A percentile compares a stretch with the other conserved stretches of the same genome.
These are phyloP conservation scores for Boletus sp. DNA, from an alignment of 1,284 basidiomycete genomes.

Conservation along the genomic window DNA sequence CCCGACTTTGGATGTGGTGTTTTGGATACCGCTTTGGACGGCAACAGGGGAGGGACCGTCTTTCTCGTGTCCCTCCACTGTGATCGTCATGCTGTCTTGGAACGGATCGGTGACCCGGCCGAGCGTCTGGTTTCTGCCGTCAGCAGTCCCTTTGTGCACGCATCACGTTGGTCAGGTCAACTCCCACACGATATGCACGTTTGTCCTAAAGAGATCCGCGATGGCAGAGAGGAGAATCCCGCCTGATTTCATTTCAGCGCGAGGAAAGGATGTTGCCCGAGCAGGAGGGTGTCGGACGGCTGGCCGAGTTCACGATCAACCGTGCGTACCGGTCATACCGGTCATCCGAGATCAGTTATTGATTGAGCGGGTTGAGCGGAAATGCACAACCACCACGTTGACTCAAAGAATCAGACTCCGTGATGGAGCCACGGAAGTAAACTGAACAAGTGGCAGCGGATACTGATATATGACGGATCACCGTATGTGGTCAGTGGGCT, in stretches of 20 bases:
- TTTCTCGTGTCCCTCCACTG: conserved; percentile 11
- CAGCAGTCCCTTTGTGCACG: not conserved
- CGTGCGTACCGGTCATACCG: conserved; percentile 7
- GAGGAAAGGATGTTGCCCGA: conserved; percentile 5
- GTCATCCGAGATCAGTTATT: conserved; percentile 1
- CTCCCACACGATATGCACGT: not conserved
- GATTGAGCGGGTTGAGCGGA: conserved; percentile 3
- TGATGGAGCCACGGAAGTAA: conserved; percentile 1
- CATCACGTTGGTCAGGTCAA: conserved; percentile 4
- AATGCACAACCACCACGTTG: conserved; percentile 30
- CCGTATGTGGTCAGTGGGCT: not conserved
- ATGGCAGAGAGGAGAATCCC: conserved; percentile 16
- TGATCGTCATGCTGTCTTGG: not conserved
- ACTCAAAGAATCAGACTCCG: not conserved
- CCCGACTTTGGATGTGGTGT: not conserved
- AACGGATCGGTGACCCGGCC: conserved; percentile 1
- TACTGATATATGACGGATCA: not conserved
- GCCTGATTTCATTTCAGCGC: conserved; percentile 5
- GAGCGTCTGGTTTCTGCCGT: not conserved
- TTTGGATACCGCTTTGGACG: conserved; percentile 2
- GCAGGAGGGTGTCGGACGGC: not conserved
- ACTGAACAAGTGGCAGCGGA: not conserved
- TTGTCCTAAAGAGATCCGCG: conserved; percentile 13
- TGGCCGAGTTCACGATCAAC: not conserved
- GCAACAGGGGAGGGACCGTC: conserved; percentile 6